These are phyloP conservation scores for Xylaria flabelliformis DNA, from an alignment of 495 filamentous ascomycete species.

Conservation along the genomic window DNA sequence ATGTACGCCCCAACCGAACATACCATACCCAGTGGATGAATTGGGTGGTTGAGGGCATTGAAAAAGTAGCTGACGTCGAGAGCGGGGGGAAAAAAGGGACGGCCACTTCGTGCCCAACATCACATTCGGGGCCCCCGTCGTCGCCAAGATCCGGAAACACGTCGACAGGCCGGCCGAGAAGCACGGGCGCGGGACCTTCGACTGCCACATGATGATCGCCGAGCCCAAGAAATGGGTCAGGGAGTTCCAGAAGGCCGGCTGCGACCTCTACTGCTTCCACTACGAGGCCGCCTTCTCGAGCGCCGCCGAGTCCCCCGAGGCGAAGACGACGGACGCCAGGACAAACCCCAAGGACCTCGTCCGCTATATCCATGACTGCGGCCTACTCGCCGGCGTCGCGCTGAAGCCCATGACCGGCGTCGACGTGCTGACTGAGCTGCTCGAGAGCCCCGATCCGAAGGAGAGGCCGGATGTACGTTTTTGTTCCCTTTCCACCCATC, in stretches of 20 bases:
- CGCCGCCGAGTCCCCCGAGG: conserved; percentile 79
- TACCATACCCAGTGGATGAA: neutral
- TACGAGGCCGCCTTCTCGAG: conserved; percentile 96
- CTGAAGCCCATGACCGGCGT: conserved; percentile 93
- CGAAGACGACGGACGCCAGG: conserved; percentile 63
- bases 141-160: conserved; percentile 87
- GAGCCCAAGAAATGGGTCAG: conserved; percentile 99
- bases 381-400: conserved; percentile 91
- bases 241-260: conserved; percentile 91
- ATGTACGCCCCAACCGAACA: conserved; percentile 60
- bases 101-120: conserved; percentile 99
- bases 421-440: conserved; percentile 87
- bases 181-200: conserved; percentile 86
- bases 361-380: conserved; percentile 83
- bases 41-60: neutral
- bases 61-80: neutral
- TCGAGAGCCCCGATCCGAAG: conserved; percentile 70
- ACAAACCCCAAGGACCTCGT: conserved; percentile 87
- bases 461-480: conserved; percentile 88
- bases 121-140: conserved; percentile 91
- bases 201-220: conserved; percentile 99
- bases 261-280: conserved; percentile 99
- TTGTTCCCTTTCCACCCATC: neutral
- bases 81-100: conserved; percentile 59
- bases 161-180: conserved; percentile 63